Evolutionary conservation across 2,329 filamentous ascomycete genomes (phyloP), one percentile per base, ranked within the genome.

Genomic region (Penicillium sp.): DNA sequence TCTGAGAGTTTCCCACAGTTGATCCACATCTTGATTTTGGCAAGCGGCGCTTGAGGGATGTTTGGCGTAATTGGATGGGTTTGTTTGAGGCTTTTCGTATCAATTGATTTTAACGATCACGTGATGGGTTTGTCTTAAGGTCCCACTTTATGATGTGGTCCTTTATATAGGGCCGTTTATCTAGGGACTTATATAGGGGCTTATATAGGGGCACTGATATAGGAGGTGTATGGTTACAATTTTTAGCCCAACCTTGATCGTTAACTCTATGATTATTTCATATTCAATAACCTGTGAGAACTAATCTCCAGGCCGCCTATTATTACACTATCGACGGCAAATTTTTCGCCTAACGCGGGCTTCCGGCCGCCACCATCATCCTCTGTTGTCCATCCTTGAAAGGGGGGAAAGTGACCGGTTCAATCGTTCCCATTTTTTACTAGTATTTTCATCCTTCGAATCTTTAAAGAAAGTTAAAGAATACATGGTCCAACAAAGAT

Each of bases 1-100:
- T 68, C 67, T 5, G 70, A 61, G 7, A 77, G 62, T 19, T 55
- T 56, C 2, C 70, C 71, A 39, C 71, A 70, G 10, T 62, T 63
- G 36, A 73, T 60, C 52, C 58, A 55, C 65, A 67, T 67, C n/a
- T 33, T 59, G 47, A 55, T 38, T 15, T 33, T 50, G 23, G 52
- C 40, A 23, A 41, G 27, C 7, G 27, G 16, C 47, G 25, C 21
- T 19, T 40, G 34, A 16, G 13, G 29, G 13, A 15, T 52, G 31
- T 45, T 46, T 33, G 39, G 29, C 45, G 45, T 27, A 10, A 21
- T 16, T 45, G 5, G 31, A n/a, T n/a, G 5, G 19, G n/a, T 23
- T 36, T n/a, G 23, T 45, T 39, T 25, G 54, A 56, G 41, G 49
- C 48, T 52, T 51, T 55, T 52, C 34, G 40, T 21, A 16, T 46